phyloP scores from a whole-genome alignment of 164 flowering plant genomes.

The Hamamelis virginiana region DNA sequence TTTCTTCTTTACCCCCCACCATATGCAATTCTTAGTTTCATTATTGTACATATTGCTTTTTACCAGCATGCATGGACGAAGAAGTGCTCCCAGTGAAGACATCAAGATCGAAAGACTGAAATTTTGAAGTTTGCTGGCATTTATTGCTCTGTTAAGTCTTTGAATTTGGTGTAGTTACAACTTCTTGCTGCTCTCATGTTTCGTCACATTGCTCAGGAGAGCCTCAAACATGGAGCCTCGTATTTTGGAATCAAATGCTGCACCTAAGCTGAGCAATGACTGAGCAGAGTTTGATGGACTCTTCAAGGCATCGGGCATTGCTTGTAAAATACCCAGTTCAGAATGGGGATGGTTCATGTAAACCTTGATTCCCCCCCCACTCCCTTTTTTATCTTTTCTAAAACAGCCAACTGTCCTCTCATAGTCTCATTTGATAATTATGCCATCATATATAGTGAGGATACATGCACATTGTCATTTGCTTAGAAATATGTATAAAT shows the following conservation, averaged over 20 bases:
- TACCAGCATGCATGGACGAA: conserved; percentile 11
- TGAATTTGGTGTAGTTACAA: not conserved
- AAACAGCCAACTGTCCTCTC: not conserved
- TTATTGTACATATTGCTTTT: not conserved
- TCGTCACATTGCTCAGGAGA: not conserved
- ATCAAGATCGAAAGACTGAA: conserved; percentile 11
- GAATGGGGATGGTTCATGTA: not conserved
- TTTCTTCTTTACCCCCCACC: not conserved
- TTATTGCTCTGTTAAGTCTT: no score
- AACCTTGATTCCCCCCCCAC: not conserved
- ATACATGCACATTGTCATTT: not conserved
- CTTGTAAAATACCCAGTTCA: not conserved
- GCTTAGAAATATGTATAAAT: not conserved
- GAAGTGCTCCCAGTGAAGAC: not conserved
- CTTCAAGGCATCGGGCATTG: not conserved
- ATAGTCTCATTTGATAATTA: conserved; percentile 1
- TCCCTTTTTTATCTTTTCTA: not conserved
- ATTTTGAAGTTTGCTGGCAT: conserved; percentile 10
- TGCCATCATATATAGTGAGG: not conserved
- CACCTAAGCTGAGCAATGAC: no score
- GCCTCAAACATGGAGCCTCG: not conserved
- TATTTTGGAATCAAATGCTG: no score
- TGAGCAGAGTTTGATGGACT: no score
- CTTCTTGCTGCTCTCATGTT: not conserved
- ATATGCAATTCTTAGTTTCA: not conserved